phyloP scores from a whole-genome alignment of 2,329 filamentous ascomycete genomes.

The Alternaria atra region DNA sequence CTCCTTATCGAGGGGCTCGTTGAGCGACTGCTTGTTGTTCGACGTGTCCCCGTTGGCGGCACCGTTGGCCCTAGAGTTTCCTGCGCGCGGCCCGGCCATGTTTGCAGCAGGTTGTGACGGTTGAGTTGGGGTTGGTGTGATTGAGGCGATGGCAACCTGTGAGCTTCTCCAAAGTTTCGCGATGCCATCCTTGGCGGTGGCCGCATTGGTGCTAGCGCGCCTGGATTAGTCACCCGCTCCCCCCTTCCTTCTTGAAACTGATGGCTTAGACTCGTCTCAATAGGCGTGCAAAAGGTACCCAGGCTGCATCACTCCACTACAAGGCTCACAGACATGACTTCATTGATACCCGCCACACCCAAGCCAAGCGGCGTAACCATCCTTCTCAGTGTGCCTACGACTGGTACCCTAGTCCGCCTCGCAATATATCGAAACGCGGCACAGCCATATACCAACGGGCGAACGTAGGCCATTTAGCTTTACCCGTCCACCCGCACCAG shows the following conservation, averaged over 20 bases:
- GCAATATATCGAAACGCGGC: slow-evolving; percentile 11
- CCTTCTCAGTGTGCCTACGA: slow-evolving; percentile 2
- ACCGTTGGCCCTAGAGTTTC: slow-evolving; percentile 81
- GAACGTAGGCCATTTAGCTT: slow-evolving; percentile 1
- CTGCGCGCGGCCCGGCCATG: slow-evolving; percentile 48
- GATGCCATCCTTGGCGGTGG: slow-evolving; percentile 16
- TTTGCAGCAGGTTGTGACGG: slow-evolving; percentile 38
- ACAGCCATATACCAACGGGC: slow-evolving; percentile 13
- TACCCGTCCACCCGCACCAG: not conserved
- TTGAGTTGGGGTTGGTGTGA: slow-evolving; percentile 19
- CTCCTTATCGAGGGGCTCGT: slow-evolving; percentile 85
- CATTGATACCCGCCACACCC: not conserved
- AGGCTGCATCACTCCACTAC: not conserved
- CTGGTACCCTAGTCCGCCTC: slow-evolving; percentile 9
- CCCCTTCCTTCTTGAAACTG: not conserved
- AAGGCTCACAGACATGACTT: not conserved
- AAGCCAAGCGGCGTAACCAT: not conserved
- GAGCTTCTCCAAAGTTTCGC: slow-evolving; percentile 26
- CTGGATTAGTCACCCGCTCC: slow-evolving; percentile 5
- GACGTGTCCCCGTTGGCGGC: slow-evolving; percentile 79
- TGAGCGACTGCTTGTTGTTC: slow-evolving; percentile 90
- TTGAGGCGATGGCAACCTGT: slow-evolving; percentile 20
- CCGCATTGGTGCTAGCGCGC: slow-evolving; percentile 18
- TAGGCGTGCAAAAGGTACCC: not conserved
- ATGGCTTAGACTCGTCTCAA: slow-evolving; percentile 1